These are phyloP conservation scores for Suillus paluster DNA, from an alignment of 768 basidiomycete genomes.

Conservation along the genomic window DNA sequence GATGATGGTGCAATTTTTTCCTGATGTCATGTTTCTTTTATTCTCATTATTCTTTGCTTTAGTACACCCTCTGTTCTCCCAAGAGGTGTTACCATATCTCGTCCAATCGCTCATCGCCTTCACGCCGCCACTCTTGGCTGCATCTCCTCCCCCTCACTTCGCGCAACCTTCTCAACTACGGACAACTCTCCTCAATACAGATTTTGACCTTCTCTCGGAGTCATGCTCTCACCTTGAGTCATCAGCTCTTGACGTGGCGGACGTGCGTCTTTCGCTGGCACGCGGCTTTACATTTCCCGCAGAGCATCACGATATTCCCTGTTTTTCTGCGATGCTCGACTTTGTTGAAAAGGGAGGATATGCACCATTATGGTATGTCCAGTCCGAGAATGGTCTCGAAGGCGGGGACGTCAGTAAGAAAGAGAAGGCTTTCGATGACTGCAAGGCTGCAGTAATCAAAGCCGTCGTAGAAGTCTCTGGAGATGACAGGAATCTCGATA, in stretches of 20 bases:
- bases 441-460: slow-evolving; percentile 87
- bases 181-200: slow-evolving; percentile 56
- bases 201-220: slow-evolving; percentile 76
- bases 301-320: slow-evolving; percentile 58
- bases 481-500: slow-evolving; percentile 76
- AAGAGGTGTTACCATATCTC: slow-evolving; percentile 67
- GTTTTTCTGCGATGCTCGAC: slow-evolving; percentile 64
- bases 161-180: slow-evolving; percentile 45
- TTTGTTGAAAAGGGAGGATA: slow-evolving; percentile 79
- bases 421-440: slow-evolving; percentile 76
- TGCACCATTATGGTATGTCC: slow-evolving; percentile 63
- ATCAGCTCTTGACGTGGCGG: slow-evolving; percentile 77
- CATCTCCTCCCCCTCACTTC: slow-evolving; percentile 43
- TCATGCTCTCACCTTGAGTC: slow-evolving; percentile 78
- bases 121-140: slow-evolving; percentile 53
- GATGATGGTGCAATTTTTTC: slow-evolving; percentile 56
- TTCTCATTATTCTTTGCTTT: slow-evolving; percentile 3
- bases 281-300: slow-evolving; percentile 63
- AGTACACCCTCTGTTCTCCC: slow-evolving; percentile 64
- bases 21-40: not conserved
- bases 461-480: slow-evolving; percentile 85
- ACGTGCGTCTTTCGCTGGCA: slow-evolving; percentile 72
- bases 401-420: slow-evolving; percentile 57
- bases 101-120: slow-evolving; percentile 62
- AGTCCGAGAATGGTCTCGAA: slow-evolving; percentile 36